Percentiles rank a stretch among this genome's conserved stretches.
Evolutionary conservation across 495 filamentous ascomycete genomes (phyloP).

Genomic region (Neurospora sp.): DNA sequence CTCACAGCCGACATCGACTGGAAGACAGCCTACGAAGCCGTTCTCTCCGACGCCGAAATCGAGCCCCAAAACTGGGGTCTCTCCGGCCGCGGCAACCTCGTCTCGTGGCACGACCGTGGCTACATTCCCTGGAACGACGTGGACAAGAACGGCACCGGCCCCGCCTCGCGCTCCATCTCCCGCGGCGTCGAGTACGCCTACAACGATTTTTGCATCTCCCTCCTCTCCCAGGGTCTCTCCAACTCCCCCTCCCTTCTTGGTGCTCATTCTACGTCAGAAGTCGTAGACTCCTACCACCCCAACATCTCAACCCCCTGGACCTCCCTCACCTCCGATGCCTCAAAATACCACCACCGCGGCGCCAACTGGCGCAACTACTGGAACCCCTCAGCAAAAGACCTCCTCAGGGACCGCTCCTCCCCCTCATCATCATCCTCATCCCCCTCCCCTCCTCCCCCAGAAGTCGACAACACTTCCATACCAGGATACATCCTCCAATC

Average conservation of each 20-base stretch:
- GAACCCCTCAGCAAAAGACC: slow-evolving; percentile 32
- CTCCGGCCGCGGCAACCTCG: slow-evolving; percentile 54
- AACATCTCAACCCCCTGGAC: background rate
- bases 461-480: background rate
- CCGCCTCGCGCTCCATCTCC: slow-evolving; percentile 50
- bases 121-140: slow-evolving; percentile 54
- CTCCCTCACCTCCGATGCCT: slow-evolving; percentile 23
- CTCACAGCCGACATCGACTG: slow-evolving; percentile 52
- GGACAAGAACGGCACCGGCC: slow-evolving; percentile 50
- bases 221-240: slow-evolving; percentile 43
- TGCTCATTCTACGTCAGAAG: background rate
- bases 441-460: background rate
- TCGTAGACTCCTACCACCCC: background rate
- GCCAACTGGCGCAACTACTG: slow-evolving; percentile 48
- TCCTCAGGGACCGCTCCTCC: slow-evolving; percentile 12
- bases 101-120: slow-evolving; percentile 49
- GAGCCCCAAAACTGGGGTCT: slow-evolving; percentile 55
- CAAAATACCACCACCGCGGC: slow-evolving; percentile 48
- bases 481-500: slow-evolving; percentile 16
- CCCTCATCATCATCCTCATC: background rate
- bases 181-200: slow-evolving; percentile 67
- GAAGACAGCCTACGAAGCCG: slow-evolving; percentile 56
- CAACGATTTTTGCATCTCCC: slow-evolving; percentile 54
- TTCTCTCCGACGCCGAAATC: slow-evolving; percentile 58
- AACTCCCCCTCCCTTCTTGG: slow-evolving; percentile 9